phyloP scores from a whole-genome alignment of 495 filamentous ascomycete genomes.

The Tuber magnatum region DNA sequence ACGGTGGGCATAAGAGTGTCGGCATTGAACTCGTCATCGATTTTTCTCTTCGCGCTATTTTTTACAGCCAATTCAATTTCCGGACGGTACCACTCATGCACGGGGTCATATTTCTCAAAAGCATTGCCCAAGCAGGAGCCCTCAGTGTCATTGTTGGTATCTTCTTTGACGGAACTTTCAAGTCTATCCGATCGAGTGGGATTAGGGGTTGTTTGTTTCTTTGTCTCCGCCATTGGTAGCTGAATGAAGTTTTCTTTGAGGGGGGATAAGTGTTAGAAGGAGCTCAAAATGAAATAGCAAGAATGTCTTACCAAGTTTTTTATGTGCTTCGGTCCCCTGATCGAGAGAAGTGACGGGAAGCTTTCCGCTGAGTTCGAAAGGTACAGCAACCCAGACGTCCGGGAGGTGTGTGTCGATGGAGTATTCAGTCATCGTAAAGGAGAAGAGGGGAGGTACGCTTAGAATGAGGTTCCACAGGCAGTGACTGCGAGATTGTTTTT shows the following conservation, averaged over 20 bases:
- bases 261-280: not conserved
- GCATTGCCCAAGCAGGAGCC: not conserved
- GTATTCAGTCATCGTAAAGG: not conserved
- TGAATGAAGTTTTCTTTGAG: not conserved
- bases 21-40: not conserved
- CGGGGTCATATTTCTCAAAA: not conserved
- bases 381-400: not conserved
- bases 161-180: slow-evolving; percentile 9
- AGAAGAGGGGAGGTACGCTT: not conserved
- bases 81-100: not conserved
- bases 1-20: not conserved
- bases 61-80: not conserved
- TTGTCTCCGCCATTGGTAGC: not conserved
- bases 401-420: not conserved
- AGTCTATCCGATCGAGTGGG: not conserved
- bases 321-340: not conserved
- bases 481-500: not conserved
- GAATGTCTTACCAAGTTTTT: not conserved
- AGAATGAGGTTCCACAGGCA: not conserved
- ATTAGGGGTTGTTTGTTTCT: not conserved
- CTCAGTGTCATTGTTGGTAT: not conserved
- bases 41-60: not conserved
- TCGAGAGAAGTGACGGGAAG: not conserved
- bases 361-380: not conserved
- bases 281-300: not conserved